phyloP scores from a whole-genome alignment of 805 yeast species.

The Saccharomyces kudriavzevii region DNA sequence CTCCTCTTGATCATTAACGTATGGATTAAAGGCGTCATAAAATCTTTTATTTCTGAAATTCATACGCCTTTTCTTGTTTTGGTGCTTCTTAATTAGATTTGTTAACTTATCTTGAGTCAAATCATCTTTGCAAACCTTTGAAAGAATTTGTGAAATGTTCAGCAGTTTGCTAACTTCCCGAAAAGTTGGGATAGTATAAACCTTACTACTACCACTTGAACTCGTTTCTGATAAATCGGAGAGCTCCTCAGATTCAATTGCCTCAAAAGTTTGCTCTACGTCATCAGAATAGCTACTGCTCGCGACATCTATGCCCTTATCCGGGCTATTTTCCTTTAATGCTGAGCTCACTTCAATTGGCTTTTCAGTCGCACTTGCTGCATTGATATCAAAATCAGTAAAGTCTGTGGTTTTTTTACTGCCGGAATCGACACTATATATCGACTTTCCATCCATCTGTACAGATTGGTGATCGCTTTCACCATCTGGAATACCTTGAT shows the following conservation, averaged over 20 bases:
- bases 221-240: background rate
- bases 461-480: background rate
- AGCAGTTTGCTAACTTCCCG: constrained; percentile 8
- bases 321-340: background rate
- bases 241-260: background rate
- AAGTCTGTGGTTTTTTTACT: background rate
- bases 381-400: background rate
- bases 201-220: constrained; percentile 5
- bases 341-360: background rate
- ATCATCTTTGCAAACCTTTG: constrained; percentile 13
- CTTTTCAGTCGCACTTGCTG: background rate
- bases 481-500: background rate
- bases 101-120: constrained; percentile 11
- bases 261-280: background rate
- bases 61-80: constrained; percentile 1
- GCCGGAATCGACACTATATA: background rate
- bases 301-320: background rate
- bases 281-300: background rate
- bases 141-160: constrained; percentile 13
- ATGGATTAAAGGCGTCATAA: constrained; percentile 9
- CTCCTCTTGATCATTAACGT: background rate
- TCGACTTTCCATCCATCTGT: background rate
- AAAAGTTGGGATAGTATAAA: constrained; percentile 39
- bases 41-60: constrained; percentile 13
- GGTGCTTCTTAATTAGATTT: constrained; percentile 3